Base-by-base conservation (phyloP, 352 stramenopile genomes). In the Phytophthora brassicae region DNA sequence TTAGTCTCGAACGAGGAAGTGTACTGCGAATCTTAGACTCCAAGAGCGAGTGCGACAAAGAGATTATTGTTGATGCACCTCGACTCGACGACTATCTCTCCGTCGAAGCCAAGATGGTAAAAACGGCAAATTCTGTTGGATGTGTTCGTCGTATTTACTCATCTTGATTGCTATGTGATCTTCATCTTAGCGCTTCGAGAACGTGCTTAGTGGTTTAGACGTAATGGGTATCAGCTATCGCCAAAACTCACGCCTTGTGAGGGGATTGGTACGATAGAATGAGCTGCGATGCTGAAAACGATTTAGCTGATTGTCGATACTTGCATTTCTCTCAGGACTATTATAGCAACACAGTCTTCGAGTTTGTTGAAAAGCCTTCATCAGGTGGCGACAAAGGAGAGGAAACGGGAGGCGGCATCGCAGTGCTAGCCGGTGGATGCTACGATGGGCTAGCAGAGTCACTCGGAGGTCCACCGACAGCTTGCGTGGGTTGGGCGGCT, bases 291-390 rank as follows among this genome's bases (percentile, higher is more conserved):
- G 39, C n/a, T 44, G n/a, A 44, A 44, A 17, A 44, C 13, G 17
- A 13, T 16, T 0, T 41, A 20, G 29, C 20, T 64, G 12, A 56
- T 47, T 9, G 33, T 43, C 23, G 24, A 5, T 16, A 33, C 49
- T 47, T 36, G 41, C 22, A 56, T 5, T 12, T 16, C 6, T 50
- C n/a, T 3, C 44, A 96, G 87, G 88, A 96, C 57, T 96, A 96
- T 68, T 96, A 96, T 67, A 94, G 86, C 58, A 77, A 95, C 64
- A 96, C 88, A 1, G 86, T 96, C 3, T 96, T 96, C 48, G 88
- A 96, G 62, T 95, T 96, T 69, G 70, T 96, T 13, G 87, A 96
- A 64, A 72, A 64, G 20, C 39, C 60, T 38, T 51, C 26, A 38
- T 49, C 45, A 12, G 41, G 38, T 31, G 26, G 28, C 0, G 42